Evolutionary conservation across 2,329 filamentous ascomycete species (phyloP), one percentile per base, ranked within the genome.

Genomic region (Exophiala lecanii-corni): DNA sequence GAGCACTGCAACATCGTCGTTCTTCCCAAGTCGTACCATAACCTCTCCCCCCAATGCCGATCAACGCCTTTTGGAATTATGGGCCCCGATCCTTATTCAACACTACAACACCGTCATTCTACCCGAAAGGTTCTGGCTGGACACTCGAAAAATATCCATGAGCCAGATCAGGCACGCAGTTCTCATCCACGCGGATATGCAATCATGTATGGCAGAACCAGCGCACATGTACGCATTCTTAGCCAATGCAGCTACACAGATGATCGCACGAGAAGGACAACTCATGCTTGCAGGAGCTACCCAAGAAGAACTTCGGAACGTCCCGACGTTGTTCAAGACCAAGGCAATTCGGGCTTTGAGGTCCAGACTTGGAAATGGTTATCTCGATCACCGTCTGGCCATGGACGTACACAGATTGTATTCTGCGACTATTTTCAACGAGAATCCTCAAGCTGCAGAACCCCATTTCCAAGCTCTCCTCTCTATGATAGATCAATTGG

Each of bases 171-270:
- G 52, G n/a, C 50, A 55, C 38, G 47, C 50, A 7, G 17, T 31
- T 4, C 39, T 35, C 15, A 47, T 55, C 9, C 47, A 53, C 18
- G 47, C 41, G 16, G 52, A 55, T 25, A 47, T 55, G 50, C 44
- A 47, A 39, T 36, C 40, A 15, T 49, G 44, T 30, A 51, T 53
- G 50, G 31, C 45, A 12, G 43, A 53, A 28, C 42, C 47, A 5
- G 43, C 52, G 6, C 47, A 55, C 17, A 39, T 53, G 41, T 55
- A 53, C 30, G 36, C 50, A 23, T 44, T 53, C 16, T 50, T 55
- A 9, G 47, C 52, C 19, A 31, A 40, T 16, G 43, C 43, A 9
- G 40, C 49, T 4, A 35, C 35, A 13, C 44, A 50, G 16, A 51
- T 53, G 47, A 31, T 53, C 28, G 35, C 26, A 20, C 39, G 36